Percentiles rank a stretch among this genome's conserved stretches.
Conservation (phyloP, 768 basidiomycete species). For the Pseudohyphozyma bogoriensis region DNA sequence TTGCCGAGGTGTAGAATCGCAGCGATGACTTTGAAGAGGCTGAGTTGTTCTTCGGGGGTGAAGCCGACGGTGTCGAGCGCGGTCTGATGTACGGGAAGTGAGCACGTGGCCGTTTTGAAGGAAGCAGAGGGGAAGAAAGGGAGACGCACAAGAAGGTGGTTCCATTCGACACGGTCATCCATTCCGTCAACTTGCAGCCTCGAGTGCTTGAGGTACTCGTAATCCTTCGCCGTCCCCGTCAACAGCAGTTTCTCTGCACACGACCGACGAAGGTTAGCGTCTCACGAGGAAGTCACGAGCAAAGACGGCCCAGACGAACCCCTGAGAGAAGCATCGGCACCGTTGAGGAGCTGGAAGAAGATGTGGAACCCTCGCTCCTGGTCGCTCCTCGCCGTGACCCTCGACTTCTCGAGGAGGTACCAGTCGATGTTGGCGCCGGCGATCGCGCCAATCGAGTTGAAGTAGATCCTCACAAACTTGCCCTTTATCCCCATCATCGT, state of each 20-base stretch:
- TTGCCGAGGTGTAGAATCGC: conserved; percentile 94
- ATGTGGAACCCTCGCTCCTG: conserved; percentile 93
- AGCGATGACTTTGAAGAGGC: conserved; percentile 87
- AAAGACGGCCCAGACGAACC: conserved; percentile 1
- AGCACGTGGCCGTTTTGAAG: neutral
- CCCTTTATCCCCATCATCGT: conserved; percentile 49
- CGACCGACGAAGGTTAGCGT: neutral
- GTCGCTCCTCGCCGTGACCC: conserved; percentile 76
- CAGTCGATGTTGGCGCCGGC: conserved; percentile 97
- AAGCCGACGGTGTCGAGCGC: conserved; percentile 89
- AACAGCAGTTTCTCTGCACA: conserved; percentile 22
- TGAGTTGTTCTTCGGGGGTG: conserved; percentile 66
- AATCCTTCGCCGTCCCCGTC: conserved; percentile 60
- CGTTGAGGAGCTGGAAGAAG: conserved; percentile 85
- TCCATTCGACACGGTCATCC: conserved; percentile 84
- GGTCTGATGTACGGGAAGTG: conserved; percentile 46
- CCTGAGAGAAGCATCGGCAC: conserved; percentile 44
- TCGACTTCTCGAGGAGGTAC: conserved; percentile 95
- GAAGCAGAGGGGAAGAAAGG: neutral
- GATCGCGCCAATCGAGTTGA: conserved; percentile 84
- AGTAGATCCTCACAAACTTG: conserved; percentile 93
- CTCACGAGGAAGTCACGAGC: neutral
- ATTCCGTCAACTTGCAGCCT: conserved; percentile 88
- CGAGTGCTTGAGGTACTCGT: conserved; percentile 84
- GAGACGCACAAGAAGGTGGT: conserved; percentile 54